phyloP scores from a whole-genome alignment of 169 alveolate species.

The Babesia sp. region DNA sequence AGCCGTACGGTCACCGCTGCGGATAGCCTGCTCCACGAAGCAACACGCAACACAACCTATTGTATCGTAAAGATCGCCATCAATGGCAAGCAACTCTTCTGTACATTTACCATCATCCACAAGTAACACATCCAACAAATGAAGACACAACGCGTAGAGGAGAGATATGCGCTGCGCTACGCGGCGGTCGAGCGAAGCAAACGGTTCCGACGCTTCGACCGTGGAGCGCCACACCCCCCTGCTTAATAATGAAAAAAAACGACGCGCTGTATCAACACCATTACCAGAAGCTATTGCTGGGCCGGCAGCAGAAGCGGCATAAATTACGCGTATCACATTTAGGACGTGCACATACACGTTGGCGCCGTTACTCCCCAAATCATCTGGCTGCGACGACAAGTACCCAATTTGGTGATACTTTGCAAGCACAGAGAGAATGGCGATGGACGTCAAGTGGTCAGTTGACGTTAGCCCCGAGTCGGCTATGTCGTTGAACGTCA shows the following conservation, averaged over 20 bases:
- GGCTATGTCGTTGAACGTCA: conserved; percentile 27
- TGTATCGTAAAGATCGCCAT: conserved; percentile 1
- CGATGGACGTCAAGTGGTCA: conserved; percentile 55
- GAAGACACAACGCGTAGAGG: conserved; percentile 22
- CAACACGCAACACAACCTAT: conserved; percentile 23
- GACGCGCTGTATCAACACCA: conserved; percentile 18
- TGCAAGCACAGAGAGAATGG: conserved; percentile 40
- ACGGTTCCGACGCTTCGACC: background rate
- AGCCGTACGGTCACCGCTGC: conserved; percentile 10
- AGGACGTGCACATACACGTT: conserved; percentile 5
- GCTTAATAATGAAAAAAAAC: conserved; percentile 9
- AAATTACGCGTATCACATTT: conserved; percentile 21
- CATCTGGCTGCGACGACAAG: conserved; percentile 10
- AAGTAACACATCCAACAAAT: conserved; percentile 24
- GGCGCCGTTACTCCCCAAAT: background rate
- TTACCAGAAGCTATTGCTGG: background rate
- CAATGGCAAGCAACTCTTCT: background rate
- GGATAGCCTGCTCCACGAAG: conserved; percentile 21
- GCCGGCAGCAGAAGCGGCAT: conserved; percentile 28
- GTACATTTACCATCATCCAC: background rate
- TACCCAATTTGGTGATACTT: conserved; percentile 33
- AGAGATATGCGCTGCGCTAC: conserved; percentile 35
- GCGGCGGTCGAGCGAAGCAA: conserved; percentile 29
- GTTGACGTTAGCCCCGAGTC: conserved; percentile 40
- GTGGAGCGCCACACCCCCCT: conserved; percentile 20